Percentiles rank a stretch among this genome's conserved stretches.
phyloP scores from a whole-genome alignment of 139 green algal genomes.

The Coelastrella sp. region DNA sequence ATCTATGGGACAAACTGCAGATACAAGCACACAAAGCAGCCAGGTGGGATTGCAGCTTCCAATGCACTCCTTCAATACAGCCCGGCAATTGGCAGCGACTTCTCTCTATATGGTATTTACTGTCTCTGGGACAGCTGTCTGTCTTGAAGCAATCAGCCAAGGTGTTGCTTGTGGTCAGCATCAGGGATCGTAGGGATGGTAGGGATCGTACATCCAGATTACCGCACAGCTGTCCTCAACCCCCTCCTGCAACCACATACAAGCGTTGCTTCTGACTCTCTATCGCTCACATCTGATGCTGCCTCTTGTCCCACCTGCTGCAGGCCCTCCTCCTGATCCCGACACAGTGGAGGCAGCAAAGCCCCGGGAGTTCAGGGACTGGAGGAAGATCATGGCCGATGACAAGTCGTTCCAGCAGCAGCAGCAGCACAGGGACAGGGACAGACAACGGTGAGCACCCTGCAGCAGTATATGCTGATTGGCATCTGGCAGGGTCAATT shows the following conservation, averaged over 20 bases:
- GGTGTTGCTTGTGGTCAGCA: no score
- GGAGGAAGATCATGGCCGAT: conserved; percentile 83
- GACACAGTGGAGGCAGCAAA: conserved; percentile 81
- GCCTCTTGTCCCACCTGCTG: background rate
- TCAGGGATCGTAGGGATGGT: no score
- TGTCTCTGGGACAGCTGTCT: no score
- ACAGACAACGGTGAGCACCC: background rate
- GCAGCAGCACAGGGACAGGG: conserved; percentile 31
- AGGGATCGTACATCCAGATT: no score
- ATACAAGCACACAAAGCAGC: conserved; percentile 90
- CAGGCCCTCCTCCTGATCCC: conserved; percentile 77
- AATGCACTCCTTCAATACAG: no score
- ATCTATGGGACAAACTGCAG: conserved; percentile 94
- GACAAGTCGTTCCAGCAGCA: conserved; percentile 63
- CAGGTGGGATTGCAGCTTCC: conserved; percentile 56
- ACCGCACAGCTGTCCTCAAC: no score
- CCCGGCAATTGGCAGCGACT: no score
- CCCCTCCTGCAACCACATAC: no score
- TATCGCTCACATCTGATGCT: background rate
- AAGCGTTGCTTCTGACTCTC: background rate
- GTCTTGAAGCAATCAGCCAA: no score
- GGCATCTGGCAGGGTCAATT: background rate
- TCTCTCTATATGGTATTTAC: no score
- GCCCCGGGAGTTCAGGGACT: conserved; percentile 81
- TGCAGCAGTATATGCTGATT: background rate